phyloP scores from a whole-genome alignment of 192 early-diverging fungal species.

The Geosiphon pyriformis region DNA sequence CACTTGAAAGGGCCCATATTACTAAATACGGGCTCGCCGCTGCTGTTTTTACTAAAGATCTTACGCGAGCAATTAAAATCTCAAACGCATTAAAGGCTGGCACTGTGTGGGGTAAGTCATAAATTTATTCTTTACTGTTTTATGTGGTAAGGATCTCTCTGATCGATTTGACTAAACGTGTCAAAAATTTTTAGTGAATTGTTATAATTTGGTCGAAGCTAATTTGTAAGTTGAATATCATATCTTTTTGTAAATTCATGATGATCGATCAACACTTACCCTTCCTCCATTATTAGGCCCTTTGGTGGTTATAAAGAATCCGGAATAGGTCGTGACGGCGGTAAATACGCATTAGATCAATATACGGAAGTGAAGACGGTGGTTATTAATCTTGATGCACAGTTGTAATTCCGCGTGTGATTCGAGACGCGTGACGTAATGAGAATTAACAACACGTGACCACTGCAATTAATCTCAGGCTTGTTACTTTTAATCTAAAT shows the following conservation, averaged over 20 bases:
- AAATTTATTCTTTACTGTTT: background rate
- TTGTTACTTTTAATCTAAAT: no score
- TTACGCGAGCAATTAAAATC: constrained; percentile 48
- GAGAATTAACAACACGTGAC: no score
- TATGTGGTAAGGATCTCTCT: constrained; percentile 16
- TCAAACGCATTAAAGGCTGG: constrained; percentile 48
- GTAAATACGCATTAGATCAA: constrained; percentile 48
- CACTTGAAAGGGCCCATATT: constrained; percentile 59
- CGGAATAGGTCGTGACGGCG: constrained; percentile 60
- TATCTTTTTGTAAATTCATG: background rate
- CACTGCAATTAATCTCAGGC: no score
- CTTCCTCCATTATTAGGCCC: constrained; percentile 25
- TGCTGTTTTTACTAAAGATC: constrained; percentile 67
- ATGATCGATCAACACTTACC: background rate
- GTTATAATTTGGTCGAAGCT: background rate
- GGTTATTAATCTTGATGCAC: background rate
- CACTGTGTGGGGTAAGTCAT: constrained; percentile 50
- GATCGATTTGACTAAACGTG: constrained; percentile 30
- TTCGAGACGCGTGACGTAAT: no score
- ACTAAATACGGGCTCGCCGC: constrained; percentile 73
- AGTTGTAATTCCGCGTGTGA: constrained; percentile 1
- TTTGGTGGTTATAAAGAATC: constrained; percentile 73
- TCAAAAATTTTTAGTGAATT: constrained; percentile 4
- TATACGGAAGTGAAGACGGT: constrained; percentile 46
- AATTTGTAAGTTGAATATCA: background rate